Percentiles rank a stretch among this genome's conserved stretches.
Evolutionary conservation across 768 basidiomycete species (phyloP).

Genomic region (Tylopilus felleus): DNA sequence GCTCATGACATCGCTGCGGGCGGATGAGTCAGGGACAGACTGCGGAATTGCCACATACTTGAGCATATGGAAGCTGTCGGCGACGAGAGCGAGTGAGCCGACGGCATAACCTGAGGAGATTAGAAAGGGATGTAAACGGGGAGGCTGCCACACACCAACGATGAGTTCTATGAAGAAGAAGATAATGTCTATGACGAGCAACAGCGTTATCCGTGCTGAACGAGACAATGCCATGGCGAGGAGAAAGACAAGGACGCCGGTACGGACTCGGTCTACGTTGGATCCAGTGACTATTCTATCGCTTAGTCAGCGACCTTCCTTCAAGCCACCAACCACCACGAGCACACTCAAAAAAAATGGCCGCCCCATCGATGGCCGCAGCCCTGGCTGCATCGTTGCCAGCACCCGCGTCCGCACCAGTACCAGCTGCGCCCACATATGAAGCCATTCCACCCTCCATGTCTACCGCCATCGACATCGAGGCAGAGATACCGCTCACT

Average conservation of each 20-base stretch:
- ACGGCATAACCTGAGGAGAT: slow-evolving; percentile 78
- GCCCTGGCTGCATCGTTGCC: slow-evolving; percentile 84
- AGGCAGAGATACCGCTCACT: slow-evolving; percentile 80
- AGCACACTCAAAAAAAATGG: slow-evolving; percentile 37
- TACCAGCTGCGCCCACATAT: slow-evolving; percentile 64
- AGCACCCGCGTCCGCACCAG: slow-evolving; percentile 52
- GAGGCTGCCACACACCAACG: slow-evolving; percentile 48
- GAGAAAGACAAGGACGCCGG: no score
- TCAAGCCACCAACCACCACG: neutral
- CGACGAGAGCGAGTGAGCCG: slow-evolving; percentile 90
- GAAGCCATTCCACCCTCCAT: slow-evolving; percentile 91
- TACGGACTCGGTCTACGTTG: neutral
- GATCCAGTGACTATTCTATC: no score
- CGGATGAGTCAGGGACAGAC: slow-evolving; percentile 11
- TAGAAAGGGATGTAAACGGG: slow-evolving; percentile 9
- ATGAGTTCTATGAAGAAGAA: slow-evolving; percentile 89
- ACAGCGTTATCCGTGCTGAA: slow-evolving; percentile 66
- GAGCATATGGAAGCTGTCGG: slow-evolving; percentile 98
- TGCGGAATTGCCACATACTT: slow-evolving; percentile 54
- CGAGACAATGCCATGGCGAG: slow-evolving; percentile 49
- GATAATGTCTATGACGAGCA: slow-evolving; percentile 78
- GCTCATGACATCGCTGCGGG: slow-evolving; percentile 89
- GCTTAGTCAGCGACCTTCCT: slow-evolving; percentile 23
- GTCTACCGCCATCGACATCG: slow-evolving; percentile 91
- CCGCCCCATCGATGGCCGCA: slow-evolving; percentile 87